These are phyloP conservation scores for Geotrichum australiense DNA, from an alignment of 1,139 yeast genomes.

Conservation along the genomic window DNA sequence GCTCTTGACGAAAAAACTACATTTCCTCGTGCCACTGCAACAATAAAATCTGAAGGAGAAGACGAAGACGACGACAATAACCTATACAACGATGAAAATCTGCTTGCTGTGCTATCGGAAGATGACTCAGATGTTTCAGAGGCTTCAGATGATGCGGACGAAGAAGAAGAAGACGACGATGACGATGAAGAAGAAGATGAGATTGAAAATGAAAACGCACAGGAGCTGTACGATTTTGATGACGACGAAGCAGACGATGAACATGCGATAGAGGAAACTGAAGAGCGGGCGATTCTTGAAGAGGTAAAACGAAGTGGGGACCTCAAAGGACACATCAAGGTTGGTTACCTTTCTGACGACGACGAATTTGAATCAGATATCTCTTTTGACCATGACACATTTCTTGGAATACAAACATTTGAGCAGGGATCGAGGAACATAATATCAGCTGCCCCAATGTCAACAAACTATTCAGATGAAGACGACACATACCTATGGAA, in stretches of 20 bases:
- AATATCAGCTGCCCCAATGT: slow-evolving; percentile 11
- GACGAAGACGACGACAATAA: slow-evolving; percentile 21
- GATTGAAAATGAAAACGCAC: not conserved
- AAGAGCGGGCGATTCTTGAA: slow-evolving; percentile 35
- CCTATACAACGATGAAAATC: slow-evolving; percentile 26
- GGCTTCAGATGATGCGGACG: slow-evolving; percentile 23
- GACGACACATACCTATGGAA: slow-evolving; percentile 39
- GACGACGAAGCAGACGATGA: slow-evolving; percentile 17
- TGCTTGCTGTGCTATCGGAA: slow-evolving; percentile 22
- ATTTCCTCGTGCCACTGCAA: slow-evolving; percentile 19
- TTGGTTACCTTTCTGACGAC: slow-evolving; percentile 30
- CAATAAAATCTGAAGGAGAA: slow-evolving; percentile 11
- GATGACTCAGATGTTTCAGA: slow-evolving; percentile 22
- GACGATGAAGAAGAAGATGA: slow-evolving; percentile 27
- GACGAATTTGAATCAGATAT: slow-evolving; percentile 24
- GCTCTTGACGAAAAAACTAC: slow-evolving; percentile 20
- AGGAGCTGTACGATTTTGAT: slow-evolving; percentile 8
- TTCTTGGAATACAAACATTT: slow-evolving; percentile 27
- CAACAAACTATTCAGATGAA: slow-evolving; percentile 24
- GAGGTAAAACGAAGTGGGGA: slow-evolving; percentile 28
- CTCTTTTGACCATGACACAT: slow-evolving; percentile 29
- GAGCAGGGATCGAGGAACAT: slow-evolving; percentile 11
- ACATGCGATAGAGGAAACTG: slow-evolving; percentile 23
- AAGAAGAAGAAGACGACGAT: slow-evolving; percentile 26
- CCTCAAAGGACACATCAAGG: slow-evolving; percentile 21